Base-by-base conservation (phyloP, 2,329 filamentous ascomycete genomes). In the Huntiella savannae region DNA sequence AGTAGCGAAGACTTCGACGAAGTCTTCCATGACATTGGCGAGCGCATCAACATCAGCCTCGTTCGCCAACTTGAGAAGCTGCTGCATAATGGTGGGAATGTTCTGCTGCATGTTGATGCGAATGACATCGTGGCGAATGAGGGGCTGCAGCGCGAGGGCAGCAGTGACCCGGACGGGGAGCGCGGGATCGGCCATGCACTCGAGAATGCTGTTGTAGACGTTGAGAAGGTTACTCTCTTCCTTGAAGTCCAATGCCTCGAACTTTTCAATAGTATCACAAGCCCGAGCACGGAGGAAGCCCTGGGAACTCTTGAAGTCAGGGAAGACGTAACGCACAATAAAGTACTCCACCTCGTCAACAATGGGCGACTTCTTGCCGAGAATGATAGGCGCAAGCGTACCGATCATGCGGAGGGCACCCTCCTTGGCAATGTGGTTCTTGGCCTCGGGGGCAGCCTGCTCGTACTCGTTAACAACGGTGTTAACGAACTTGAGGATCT, bases 1-100 rank as follows among this genome's bases (percentile, higher is more conserved):
- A 2, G 85, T 74, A n/a, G 91, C 88, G 58, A 98, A 98, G 2
- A 96, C 87, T 62, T 98, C 91, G 40, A 98, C 91, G 58, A 98
- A 98, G 58, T 98, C 91, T 63, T 98, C 91, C 91, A 98, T 98
- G 35, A 98, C 91, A 57, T 96, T 96, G 16, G 91, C 88, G 36
- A 98, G 70, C 4, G 91, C 87, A 61, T 98, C 91, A 41, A 98
- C 88, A 58, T 98, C 91, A 49, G 92, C 91, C 63, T 98, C 91
- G 58, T 98, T 98, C 22, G 91, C 88, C 48, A 98, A 69, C 66
- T 96, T 96, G 46, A 98, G 71, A 11, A 98, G 72, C 63, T 98
- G 88, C 64, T 96, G 92, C 91, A 98, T 98, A 57, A 98, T 96
- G 57, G 93, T 92, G 12, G 91, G 87, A 54, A 98, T 98, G 60